phyloP scores from a whole-genome alignment of 2,329 filamentous ascomycete genomes.

The Alternaria sp. region DNA sequence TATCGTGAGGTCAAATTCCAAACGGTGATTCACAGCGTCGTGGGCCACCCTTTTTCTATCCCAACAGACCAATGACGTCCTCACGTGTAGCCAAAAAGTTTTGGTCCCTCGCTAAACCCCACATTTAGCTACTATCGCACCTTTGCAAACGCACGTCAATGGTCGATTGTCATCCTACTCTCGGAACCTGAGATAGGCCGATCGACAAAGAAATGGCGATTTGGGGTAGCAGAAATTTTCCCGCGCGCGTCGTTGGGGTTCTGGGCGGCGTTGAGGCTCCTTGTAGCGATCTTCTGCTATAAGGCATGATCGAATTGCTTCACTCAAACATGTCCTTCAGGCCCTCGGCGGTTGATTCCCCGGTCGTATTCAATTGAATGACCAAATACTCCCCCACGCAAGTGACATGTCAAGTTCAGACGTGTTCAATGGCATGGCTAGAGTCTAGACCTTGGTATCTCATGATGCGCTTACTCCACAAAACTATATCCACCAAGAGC shows the following conservation, averaged over 20 bases:
- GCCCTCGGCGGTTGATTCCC: neutral
- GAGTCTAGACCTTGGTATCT: slow-evolving; percentile 19
- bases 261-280: neutral
- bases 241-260: slow-evolving; percentile 4
- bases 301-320: neutral
- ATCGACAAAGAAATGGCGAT: slow-evolving; percentile 11
- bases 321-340: neutral
- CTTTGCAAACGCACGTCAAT: slow-evolving; percentile 19
- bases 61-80: slow-evolving; percentile 14
- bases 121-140: slow-evolving; percentile 25
- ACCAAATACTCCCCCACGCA: neutral
- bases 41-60: slow-evolving; percentile 24
- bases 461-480: slow-evolving; percentile 28
- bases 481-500: slow-evolving; percentile 12
- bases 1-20: neutral
- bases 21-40: slow-evolving; percentile 5
- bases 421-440: neutral
- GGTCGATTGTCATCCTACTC: slow-evolving; percentile 15
- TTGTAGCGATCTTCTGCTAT: neutral
- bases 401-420: neutral
- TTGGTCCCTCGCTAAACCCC: slow-evolving; percentile 34
- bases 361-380: neutral
- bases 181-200: slow-evolving; percentile 11
- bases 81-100: slow-evolving; percentile 34
- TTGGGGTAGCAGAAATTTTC: slow-evolving; percentile 17